A percentile compares a stretch with the other conserved stretches of the same genome.
Conservation (phyloP, 2,329 filamentous ascomycete species). For the Whalleya microplaca region DNA sequence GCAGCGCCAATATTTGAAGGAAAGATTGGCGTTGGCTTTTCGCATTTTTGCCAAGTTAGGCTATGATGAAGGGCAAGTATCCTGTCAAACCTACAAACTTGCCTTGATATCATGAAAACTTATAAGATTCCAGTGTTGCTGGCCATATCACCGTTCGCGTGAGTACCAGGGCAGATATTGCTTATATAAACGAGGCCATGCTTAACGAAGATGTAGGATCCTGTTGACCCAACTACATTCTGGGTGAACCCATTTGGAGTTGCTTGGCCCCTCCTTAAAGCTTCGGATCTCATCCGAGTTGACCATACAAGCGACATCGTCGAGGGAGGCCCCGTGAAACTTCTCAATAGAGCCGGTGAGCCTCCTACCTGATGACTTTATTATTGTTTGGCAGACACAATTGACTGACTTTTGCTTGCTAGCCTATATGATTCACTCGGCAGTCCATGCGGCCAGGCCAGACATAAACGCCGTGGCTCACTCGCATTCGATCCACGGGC, state of each 20-base stretch:
- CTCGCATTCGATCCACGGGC: conserved; percentile 57
- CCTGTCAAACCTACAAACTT: background rate
- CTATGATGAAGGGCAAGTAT: conserved; percentile 55
- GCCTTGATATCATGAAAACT: conserved; percentile 1
- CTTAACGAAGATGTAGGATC: conserved; percentile 39
- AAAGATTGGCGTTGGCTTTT: conserved; percentile 58
- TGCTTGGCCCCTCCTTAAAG: conserved; percentile 64
- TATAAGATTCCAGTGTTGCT: conserved; percentile 47
- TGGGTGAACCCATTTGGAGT: conserved; percentile 71
- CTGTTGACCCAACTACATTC: conserved; percentile 61
- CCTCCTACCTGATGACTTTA: background rate
- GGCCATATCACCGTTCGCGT: conserved; percentile 64
- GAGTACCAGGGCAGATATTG: background rate
- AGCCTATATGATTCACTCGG: conserved; percentile 55
- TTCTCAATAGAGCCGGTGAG: conserved; percentile 39
- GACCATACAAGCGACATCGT: conserved; percentile 64
- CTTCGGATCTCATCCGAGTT: conserved; percentile 70
- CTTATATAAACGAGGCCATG: background rate
- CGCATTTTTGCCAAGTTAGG: conserved; percentile 61
- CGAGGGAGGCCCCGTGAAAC: conserved; percentile 56
- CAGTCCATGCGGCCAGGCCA: conserved; percentile 57
- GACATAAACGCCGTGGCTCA: conserved; percentile 60
- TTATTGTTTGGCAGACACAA: background rate
- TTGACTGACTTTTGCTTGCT: background rate
- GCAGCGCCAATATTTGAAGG: conserved; percentile 57